Conservation (phyloP, 1,139 yeast genomes). For the Blastobotrys elegans region DNA sequence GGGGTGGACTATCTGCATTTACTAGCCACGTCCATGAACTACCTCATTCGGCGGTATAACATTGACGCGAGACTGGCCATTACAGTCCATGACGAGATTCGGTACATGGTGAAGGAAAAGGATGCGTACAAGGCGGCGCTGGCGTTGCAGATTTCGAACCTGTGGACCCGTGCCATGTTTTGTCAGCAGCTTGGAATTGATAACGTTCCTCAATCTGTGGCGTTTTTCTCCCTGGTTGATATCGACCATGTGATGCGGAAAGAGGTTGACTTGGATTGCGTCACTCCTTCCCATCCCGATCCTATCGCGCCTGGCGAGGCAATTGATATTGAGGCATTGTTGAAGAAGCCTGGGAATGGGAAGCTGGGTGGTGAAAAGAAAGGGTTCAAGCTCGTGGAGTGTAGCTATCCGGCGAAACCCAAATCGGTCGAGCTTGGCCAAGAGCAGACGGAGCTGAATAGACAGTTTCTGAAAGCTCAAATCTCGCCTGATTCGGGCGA, state of each 20-base stretch:
- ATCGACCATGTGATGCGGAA: slow-evolving; percentile 82
- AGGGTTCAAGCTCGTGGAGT: background rate
- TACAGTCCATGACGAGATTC: slow-evolving; percentile 93
- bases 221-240: slow-evolving; percentile 92
- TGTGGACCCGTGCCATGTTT: slow-evolving; percentile 97
- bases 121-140: slow-evolving; percentile 74
- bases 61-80: slow-evolving; percentile 77
- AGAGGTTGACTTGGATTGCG: slow-evolving; percentile 82
- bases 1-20: slow-evolving; percentile 95
- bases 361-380: background rate
- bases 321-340: slow-evolving; percentile 51
- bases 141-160: slow-evolving; percentile 79
- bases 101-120: slow-evolving; percentile 70
- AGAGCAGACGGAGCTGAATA: background rate
- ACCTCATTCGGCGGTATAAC: slow-evolving; percentile 56
- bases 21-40: slow-evolving; percentile 82
- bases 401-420: background rate
- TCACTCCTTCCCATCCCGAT: slow-evolving; percentile 78
- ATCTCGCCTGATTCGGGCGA: slow-evolving; percentile 18
- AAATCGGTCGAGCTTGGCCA: background rate
- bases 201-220: slow-evolving; percentile 91
- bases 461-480: slow-evolving; percentile 25
- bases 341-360: slow-evolving; percentile 27
- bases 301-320: slow-evolving; percentile 80
- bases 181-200: slow-evolving; percentile 86